phyloP scores from a whole-genome alignment of 805 yeast genomes.

The Candida vaughaniae region DNA sequence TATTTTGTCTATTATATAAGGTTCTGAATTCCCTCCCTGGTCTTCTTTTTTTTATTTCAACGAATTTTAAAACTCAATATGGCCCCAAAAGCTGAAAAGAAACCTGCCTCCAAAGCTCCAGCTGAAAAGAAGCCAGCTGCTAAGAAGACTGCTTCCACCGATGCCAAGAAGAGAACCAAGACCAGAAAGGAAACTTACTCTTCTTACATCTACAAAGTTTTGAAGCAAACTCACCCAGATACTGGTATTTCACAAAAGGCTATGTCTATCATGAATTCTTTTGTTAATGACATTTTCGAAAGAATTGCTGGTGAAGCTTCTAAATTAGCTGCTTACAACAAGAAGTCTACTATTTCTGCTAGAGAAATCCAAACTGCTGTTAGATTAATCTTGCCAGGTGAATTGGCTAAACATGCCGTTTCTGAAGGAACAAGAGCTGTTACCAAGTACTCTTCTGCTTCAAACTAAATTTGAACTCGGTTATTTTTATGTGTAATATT shows the following conservation, averaged over 20 bases:
- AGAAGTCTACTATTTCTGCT: slow-evolving; percentile 95
- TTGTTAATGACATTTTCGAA: slow-evolving; percentile 96
- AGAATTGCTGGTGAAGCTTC: slow-evolving; percentile 98
- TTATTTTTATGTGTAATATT: slow-evolving; percentile 10
- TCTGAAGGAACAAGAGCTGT: slow-evolving; percentile 99
- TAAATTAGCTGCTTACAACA: slow-evolving; percentile 97
- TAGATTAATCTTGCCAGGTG: slow-evolving; percentile 97
- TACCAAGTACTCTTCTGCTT: slow-evolving; percentile 85
- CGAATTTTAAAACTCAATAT: slow-evolving; percentile 33
- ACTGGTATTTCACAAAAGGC: slow-evolving; percentile 99
- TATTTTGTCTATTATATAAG: slow-evolving; percentile 4
- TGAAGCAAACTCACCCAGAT: slow-evolving; percentile 98
- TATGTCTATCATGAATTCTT: slow-evolving; percentile 98
- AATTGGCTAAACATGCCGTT: slow-evolving; percentile 97
- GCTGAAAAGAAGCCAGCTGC: slow-evolving; percentile 92
- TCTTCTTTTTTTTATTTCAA: neutral
- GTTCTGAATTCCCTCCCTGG: neutral
- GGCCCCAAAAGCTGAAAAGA: slow-evolving; percentile 69
- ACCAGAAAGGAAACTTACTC: slow-evolving; percentile 98
- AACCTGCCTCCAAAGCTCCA: slow-evolving; percentile 94
- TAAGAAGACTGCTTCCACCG: slow-evolving; percentile 80
- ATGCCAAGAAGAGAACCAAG: slow-evolving; percentile 89
- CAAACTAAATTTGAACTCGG: slow-evolving; percentile 23
- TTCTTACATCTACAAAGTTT: slow-evolving; percentile 96
- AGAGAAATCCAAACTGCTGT: slow-evolving; percentile 99